Conservation (phyloP, 1,284 basidiomycete genomes). For the Irpex lacteus region DNA sequence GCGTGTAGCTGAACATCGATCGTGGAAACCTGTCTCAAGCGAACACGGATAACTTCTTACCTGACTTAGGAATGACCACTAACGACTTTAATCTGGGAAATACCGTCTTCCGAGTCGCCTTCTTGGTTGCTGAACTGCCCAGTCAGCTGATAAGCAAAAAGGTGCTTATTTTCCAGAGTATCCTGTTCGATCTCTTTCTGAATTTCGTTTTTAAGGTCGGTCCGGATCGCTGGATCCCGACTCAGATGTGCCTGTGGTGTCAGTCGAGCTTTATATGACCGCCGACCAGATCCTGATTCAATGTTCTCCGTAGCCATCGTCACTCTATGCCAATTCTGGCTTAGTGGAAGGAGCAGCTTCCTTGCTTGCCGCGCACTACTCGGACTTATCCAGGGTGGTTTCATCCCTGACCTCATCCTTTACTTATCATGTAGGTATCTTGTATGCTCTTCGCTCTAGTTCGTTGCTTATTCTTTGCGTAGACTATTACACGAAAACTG, state of each 20-base stretch:
- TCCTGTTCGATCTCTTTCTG: background rate
- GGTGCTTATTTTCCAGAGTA: conserved; percentile 1
- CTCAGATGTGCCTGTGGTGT: conserved; percentile 39
- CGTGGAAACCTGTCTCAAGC: conserved; percentile 38
- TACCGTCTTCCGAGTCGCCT: conserved; percentile 37
- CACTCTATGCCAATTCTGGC: conserved; percentile 56
- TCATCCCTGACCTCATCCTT: conserved; percentile 56
- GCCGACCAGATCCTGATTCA: conserved; percentile 29
- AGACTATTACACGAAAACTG: conserved; percentile 17
- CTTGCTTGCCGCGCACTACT: conserved; percentile 26
- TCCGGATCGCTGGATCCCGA: conserved; percentile 67
- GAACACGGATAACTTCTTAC: conserved; percentile 59
- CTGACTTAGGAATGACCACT: conserved; percentile 54
- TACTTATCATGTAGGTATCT: conserved; percentile 67
- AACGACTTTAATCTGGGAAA: conserved; percentile 64
- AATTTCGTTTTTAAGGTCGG: conserved; percentile 38
- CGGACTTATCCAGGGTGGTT: conserved; percentile 49
- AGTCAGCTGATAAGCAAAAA: conserved; percentile 63
- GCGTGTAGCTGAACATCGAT: conserved; percentile 15
- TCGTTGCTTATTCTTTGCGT: conserved; percentile 19
- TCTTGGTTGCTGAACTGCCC: conserved; percentile 57
- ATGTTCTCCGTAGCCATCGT: conserved; percentile 43
- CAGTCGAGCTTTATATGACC: conserved; percentile 1
- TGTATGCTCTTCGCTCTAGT: background rate
- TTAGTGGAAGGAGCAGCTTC: conserved; percentile 50